Evolutionary conservation across 108 stramenopile genomes (phyloP), one percentile per base, ranked within the genome.

Genomic region (Pseudonitzschia multiseries): DNA sequence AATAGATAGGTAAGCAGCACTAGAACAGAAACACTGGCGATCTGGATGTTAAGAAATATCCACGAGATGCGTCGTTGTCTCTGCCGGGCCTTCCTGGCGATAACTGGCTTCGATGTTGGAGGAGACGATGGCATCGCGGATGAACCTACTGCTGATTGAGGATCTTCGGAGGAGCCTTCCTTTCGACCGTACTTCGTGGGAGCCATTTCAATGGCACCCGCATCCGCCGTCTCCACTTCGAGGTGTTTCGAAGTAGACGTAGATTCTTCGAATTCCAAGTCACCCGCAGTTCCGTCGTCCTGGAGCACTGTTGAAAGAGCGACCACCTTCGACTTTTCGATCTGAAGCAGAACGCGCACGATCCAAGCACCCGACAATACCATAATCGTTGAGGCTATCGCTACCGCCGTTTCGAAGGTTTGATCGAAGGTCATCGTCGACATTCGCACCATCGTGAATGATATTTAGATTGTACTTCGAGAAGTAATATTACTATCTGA

Each of bases 1-100:
- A 84, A 31, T 33, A 84, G 59, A 65, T 84, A 84, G n/a, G 73
- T 81, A 41, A 81, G 62, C 20, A 81, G 36, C 3, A 76, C 31
- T 41, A 81, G 20, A 0, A 66, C 42, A 28, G 31, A 48, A 0
- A 81, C 80, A 46, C 44, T 71, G 4, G 22, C 67, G 24, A 75
- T 12, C 63, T 79, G 79, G 72, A 79, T 70, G 52, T 63, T 31
- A 18, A 72, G 28, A 48, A 79, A 79, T 31, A 57, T 29, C 15
- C 59, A 53, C 20, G 53, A 40, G 36, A 79, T 68, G 8, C 62
- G 68, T 2, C 69, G 40, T 10, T 28, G 29, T 52, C 61, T 56
- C 43, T 26, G 59, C 9, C 36, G 46, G 18, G 6, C 61, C 44
- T 53, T 46, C 61, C 44, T 61, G 14, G 57, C 56, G 31, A 22